phyloP scores from a whole-genome alignment of 1,284 basidiomycete species.

The Trichosporon asahii region DNA sequence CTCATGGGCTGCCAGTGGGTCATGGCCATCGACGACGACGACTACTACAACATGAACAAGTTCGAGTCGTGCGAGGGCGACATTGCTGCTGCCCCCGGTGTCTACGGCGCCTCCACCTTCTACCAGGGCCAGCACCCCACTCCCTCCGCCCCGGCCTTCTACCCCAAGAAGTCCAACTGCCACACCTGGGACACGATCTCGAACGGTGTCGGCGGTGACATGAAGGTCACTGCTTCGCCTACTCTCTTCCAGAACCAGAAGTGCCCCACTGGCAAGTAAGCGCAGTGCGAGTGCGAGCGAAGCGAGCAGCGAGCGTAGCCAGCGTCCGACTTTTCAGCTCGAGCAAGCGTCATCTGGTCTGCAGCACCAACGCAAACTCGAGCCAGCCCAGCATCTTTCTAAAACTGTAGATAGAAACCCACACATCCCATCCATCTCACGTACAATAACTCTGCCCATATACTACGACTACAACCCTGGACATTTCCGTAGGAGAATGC shows the following conservation, averaged over 20 bases:
- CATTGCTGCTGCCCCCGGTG: slow-evolving; percentile 49
- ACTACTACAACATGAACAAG: slow-evolving; percentile 48
- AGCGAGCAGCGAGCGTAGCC: background rate
- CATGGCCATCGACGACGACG: slow-evolving; percentile 49
- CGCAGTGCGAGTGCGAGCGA: background rate
- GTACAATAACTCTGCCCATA: background rate
- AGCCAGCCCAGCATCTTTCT: background rate
- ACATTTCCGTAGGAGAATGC: slow-evolving; percentile 9
- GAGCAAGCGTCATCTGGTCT: background rate
- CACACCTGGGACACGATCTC: slow-evolving; percentile 44
- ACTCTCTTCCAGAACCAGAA: slow-evolving; percentile 24
- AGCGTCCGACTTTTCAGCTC: background rate
- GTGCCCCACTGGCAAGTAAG: slow-evolving; percentile 9
- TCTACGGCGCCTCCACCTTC: slow-evolving; percentile 49
- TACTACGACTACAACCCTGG: background rate
- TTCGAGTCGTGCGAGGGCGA: slow-evolving; percentile 52
- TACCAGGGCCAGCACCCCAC: slow-evolving; percentile 47
- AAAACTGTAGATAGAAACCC: background rate
- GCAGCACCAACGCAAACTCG: too few relatives aligned
- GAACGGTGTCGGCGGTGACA: slow-evolving; percentile 41
- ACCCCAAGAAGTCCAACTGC: slow-evolving; percentile 50
- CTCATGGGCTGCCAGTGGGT: slow-evolving; percentile 54
- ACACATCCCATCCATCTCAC: background rate
- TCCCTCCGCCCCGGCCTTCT: slow-evolving; percentile 35
- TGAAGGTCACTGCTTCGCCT: slow-evolving; percentile 35